A percentile compares a stretch with the other conserved stretches of the same genome.
phyloP scores from a whole-genome alignment of 257 asterid genomes.

The Ilex aquifolium region DNA sequence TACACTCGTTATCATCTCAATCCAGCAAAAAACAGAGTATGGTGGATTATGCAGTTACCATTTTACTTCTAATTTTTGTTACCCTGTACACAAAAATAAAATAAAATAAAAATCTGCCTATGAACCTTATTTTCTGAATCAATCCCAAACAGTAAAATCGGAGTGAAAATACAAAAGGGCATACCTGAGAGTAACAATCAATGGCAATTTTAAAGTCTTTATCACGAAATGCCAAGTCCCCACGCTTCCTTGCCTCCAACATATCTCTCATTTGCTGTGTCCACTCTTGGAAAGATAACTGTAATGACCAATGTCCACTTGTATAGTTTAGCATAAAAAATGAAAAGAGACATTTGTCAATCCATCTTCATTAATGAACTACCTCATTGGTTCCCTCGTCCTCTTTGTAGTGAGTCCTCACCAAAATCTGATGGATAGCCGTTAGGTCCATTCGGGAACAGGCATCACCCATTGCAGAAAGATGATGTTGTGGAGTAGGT shows the following conservation, averaged over 20 bases:
- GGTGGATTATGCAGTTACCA: too few species aligned
- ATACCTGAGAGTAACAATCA: conserved; percentile 86
- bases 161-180: neutral
- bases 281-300: conserved; percentile 99
- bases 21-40: too few species aligned
- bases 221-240: conserved; percentile 94
- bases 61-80: too few species aligned
- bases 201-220: conserved; percentile 87
- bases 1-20: too few species aligned
- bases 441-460: conserved; percentile 96
- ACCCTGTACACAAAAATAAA: too few species aligned
- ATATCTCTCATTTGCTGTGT: conserved; percentile 97
- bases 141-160: too few species aligned
- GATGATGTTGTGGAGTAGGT: conserved; percentile 88
- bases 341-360: conserved; percentile 2
- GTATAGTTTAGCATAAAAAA: conserved; percentile 13
- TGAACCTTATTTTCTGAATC: too few species aligned
- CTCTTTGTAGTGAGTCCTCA: conserved; percentile 84
- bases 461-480: conserved; percentile 95
- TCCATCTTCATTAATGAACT: conserved; percentile 16
- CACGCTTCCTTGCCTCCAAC: conserved; percentile 92
- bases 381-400: conserved; percentile 97
- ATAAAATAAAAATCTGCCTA: too few species aligned
- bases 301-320: conserved; percentile 12
- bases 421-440: conserved; percentile 93